phyloP scores from a whole-genome alignment of 2,329 filamentous ascomycete species.

The Scedosporium aurantiacum region DNA sequence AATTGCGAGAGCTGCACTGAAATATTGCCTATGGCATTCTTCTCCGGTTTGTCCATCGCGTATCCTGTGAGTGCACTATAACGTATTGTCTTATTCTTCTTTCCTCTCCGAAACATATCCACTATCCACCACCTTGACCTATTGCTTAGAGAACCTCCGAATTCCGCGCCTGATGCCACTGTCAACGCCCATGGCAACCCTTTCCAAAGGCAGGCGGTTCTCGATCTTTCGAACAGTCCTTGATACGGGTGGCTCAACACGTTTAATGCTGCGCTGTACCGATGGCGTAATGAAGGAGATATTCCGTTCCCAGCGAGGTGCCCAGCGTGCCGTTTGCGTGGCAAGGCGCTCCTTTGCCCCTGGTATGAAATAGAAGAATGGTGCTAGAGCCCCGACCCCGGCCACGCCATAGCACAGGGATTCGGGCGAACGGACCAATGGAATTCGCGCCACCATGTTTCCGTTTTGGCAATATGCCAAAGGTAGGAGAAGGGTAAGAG shows the following conservation, averaged over 20 bases:
- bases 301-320: conserved; percentile 48
- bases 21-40: no score
- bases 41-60: no score
- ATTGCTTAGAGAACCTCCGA: conserved; percentile 16
- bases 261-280: conserved; percentile 34
- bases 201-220: conserved; percentile 36
- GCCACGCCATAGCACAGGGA: conserved; percentile 42
- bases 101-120: no score
- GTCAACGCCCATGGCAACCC: conserved; percentile 36
- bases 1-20: no score
- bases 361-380: conserved; percentile 46
- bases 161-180: conserved; percentile 35
- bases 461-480: background rate
- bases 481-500: background rate
- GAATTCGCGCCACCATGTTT: background rate
- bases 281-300: conserved; percentile 41
- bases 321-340: conserved; percentile 45
- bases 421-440: conserved; percentile 23
- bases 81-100: no score
- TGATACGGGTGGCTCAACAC: conserved; percentile 36
- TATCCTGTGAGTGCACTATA: no score
- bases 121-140: background rate
- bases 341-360: conserved; percentile 44
- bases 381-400: conserved; percentile 41
- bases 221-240: conserved; percentile 34